phyloP scores from a whole-genome alignment of 495 filamentous ascomycete genomes.

The Neurospora terricola region DNA sequence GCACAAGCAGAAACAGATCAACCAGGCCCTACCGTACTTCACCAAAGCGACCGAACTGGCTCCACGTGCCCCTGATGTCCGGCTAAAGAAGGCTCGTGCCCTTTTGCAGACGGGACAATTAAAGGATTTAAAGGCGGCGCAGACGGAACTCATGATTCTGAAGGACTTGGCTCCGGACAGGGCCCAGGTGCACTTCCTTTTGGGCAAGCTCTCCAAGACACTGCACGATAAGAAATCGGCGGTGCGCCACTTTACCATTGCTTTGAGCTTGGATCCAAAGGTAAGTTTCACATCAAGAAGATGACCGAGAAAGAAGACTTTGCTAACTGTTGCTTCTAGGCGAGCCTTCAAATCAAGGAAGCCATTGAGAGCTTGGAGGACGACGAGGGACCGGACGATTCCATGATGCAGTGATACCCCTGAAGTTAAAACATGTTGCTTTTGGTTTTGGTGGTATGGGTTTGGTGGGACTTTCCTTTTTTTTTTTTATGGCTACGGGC shows the following conservation, averaged over 20 bases:
- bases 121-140: constrained; percentile 53
- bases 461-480: not conserved
- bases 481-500: not conserved
- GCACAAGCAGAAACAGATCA: constrained; percentile 73
- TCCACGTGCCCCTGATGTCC: constrained; percentile 68
- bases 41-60: constrained; percentile 67
- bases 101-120: constrained; percentile 67
- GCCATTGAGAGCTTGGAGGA: constrained; percentile 85
- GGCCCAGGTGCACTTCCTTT: constrained; percentile 87
- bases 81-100: constrained; percentile 86
- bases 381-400: constrained; percentile 68
- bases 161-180: constrained; percentile 90
- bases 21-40: constrained; percentile 70
- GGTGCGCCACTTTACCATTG: constrained; percentile 86
- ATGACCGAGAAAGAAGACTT: not conserved
- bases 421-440: constrained; percentile 9
- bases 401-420: constrained; percentile 35
- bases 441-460: not conserved
- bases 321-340: constrained; percentile 42
- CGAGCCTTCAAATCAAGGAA: constrained; percentile 82
- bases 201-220: constrained; percentile 79
- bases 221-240: constrained; percentile 69
- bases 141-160: constrained; percentile 69
- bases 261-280: constrained; percentile 93
- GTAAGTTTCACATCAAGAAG: no score